A percentile compares a stretch with the other conserved stretches of the same genome.
Conservation (phyloP, 2,329 filamentous ascomycete species). For the Aureobasidium uvarum region DNA sequence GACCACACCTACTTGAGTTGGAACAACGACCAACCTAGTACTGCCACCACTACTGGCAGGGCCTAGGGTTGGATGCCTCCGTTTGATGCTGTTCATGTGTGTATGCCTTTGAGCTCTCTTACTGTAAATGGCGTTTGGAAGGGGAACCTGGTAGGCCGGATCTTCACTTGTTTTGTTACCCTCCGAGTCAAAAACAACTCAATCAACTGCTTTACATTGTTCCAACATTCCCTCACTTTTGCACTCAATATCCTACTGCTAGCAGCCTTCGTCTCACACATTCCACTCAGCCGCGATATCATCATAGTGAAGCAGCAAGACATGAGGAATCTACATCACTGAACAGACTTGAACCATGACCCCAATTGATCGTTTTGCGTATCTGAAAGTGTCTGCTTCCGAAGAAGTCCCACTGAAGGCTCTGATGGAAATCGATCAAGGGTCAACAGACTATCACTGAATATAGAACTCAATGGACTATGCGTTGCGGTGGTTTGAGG, state of each 20-base stretch:
- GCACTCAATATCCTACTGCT: not conserved
- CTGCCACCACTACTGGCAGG: slow-evolving; percentile 53
- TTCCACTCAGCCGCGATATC: not conserved
- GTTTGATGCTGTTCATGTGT: slow-evolving; percentile 25
- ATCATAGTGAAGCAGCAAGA: not conserved
- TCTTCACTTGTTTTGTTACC: not conserved
- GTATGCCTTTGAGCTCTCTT: slow-evolving; percentile 16
- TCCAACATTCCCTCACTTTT: not conserved
- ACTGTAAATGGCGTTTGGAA: slow-evolving; percentile 15
- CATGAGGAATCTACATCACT: not conserved
- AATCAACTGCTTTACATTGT: slow-evolving; percentile 6
- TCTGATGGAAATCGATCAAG: not conserved
- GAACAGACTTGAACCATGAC: no score
- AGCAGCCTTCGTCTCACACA: not conserved
- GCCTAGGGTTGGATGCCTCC: slow-evolving; percentile 28
- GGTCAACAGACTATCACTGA: no score
- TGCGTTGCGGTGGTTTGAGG: not conserved
- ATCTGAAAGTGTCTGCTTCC: not conserved
- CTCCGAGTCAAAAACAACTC: not conserved
- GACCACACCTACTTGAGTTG: slow-evolving; percentile 97
- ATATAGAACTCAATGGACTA: not conserved
- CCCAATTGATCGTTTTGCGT: no score
- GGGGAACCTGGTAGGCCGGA: slow-evolving; percentile 4
- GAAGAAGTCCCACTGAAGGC: not conserved
- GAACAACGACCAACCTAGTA: slow-evolving; percentile 70